phyloP scores from a whole-genome alignment of 2,329 filamentous ascomycete species.

The Teratosphaeria zuluensis region DNA sequence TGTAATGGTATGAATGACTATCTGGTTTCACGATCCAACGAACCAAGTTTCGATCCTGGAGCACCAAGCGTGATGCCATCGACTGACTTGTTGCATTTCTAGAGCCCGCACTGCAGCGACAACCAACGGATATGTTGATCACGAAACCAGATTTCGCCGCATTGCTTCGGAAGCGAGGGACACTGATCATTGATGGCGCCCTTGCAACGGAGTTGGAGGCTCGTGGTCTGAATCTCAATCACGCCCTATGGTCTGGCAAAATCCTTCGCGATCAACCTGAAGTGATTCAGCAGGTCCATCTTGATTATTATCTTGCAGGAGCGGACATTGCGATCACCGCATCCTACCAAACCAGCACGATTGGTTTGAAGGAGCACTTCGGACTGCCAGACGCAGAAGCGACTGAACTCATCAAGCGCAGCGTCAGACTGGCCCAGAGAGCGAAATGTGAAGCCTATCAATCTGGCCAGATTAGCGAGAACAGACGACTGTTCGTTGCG shows the following conservation, averaged over 20 bases:
- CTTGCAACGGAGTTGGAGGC: slow-evolving; percentile 39
- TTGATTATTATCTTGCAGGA: slow-evolving; percentile 35
- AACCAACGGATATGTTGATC: slow-evolving; percentile 9
- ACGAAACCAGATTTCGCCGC: slow-evolving; percentile 12
- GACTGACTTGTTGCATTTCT: not conserved
- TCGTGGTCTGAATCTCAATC: slow-evolving; percentile 34
- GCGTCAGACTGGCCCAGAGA: slow-evolving; percentile 31
- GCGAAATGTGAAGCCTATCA: slow-evolving; percentile 27
- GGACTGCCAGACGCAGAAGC: slow-evolving; percentile 24
- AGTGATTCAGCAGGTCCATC: slow-evolving; percentile 34
- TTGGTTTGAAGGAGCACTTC: slow-evolving; percentile 32
- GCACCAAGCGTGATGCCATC: not conserved
- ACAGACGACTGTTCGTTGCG: slow-evolving; percentile 28
- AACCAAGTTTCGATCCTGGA: not conserved
- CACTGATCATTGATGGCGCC: slow-evolving; percentile 36
- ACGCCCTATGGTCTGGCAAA: slow-evolving; percentile 37
- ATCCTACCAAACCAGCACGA: slow-evolving; percentile 38
- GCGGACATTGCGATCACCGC: slow-evolving; percentile 40
- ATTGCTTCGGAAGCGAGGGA: slow-evolving; percentile 15
- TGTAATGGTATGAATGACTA: not conserved
- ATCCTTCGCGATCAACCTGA: slow-evolving; percentile 30
- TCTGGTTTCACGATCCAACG: not conserved
- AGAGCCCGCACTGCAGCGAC: not conserved
- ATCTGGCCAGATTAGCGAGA: not conserved
- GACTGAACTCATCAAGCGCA: slow-evolving; percentile 29